Percentiles rank a stretch among this genome's conserved stretches.
These are phyloP conservation scores for Russula griseocarnosa DNA, from an alignment of 768 basidiomycete genomes.

Conservation along the genomic window DNA sequence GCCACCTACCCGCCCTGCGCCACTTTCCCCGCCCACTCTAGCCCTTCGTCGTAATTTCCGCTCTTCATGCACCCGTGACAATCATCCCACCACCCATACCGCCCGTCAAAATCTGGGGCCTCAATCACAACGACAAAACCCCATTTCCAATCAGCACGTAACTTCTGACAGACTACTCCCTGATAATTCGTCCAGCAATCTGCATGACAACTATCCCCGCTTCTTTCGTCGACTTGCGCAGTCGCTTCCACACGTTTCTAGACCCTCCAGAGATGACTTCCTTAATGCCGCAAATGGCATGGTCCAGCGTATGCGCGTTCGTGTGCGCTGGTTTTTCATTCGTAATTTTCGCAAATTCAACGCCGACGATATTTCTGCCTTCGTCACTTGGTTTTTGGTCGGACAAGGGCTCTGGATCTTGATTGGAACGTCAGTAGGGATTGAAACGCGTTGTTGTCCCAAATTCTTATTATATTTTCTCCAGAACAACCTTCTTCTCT, in stretches of 20 bases:
- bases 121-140: neutral
- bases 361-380: slow-evolving; percentile 94
- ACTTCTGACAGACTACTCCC: slow-evolving; percentile 2
- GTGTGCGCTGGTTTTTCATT: slow-evolving; percentile 98
- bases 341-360: slow-evolving; percentile 92
- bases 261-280: slow-evolving; percentile 87
- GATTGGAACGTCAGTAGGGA: slow-evolving; percentile 74
- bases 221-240: slow-evolving; percentile 76
- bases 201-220: slow-evolving; percentile 67
- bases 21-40: neutral
- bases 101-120: neutral
- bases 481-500: slow-evolving; percentile 91
- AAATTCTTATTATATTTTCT: slow-evolving; percentile 5
- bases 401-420: slow-evolving; percentile 96
- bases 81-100: neutral
- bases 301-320: slow-evolving; percentile 81
- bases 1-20: neutral
- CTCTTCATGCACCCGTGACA: slow-evolving; percentile 3
- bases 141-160: neutral
- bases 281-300: slow-evolving; percentile 83
- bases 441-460: neutral
- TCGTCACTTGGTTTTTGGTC: slow-evolving; percentile 92
- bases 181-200: slow-evolving; percentile 31
- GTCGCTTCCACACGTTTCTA: slow-evolving; percentile 69
- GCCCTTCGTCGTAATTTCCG: slow-evolving; percentile 4